A percentile compares a stretch with the other conserved stretches of the same genome.
These are phyloP conservation scores for Lonicera japonica DNA, from an alignment of 129 eudicot species.

Conservation along the genomic window DNA sequence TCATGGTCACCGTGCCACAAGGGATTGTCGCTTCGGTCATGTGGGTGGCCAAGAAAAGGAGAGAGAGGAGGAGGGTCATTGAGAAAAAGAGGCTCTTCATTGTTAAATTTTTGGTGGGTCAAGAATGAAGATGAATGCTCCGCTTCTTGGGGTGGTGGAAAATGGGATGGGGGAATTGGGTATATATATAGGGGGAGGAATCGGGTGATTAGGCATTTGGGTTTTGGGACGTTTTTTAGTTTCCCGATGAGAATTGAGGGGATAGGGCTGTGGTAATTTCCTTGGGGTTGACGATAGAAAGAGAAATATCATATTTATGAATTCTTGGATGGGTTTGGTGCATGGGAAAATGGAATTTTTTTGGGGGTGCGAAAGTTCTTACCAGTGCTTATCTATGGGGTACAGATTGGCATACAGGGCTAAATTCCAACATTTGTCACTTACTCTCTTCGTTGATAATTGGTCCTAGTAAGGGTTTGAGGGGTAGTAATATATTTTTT, in stretches of 20 bases:
- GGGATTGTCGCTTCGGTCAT: constrained; percentile 14
- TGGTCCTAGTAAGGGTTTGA: too few relatives aligned
- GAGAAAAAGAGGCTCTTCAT: constrained; percentile 25
- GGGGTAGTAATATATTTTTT: too few relatives aligned
- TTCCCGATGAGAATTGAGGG: neutral
- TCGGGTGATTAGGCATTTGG: neutral
- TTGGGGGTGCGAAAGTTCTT: neutral
- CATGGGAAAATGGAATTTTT: neutral
- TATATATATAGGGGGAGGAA: too few relatives aligned
- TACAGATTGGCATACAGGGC: too few relatives aligned
- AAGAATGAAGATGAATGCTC: neutral
- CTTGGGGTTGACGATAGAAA: neutral
- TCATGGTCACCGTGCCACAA: constrained; percentile 17
- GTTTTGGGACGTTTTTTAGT: neutral
- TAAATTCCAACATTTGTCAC: too few relatives aligned
- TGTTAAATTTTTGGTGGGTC: neutral
- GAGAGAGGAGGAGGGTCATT: constrained; percentile 14
- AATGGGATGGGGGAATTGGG: neutral
- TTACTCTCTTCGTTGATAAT: too few relatives aligned
- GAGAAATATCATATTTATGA: neutral
- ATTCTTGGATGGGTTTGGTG: neutral
- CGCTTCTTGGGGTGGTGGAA: neutral
- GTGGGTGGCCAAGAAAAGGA: constrained; percentile 19
- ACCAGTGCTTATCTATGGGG: neutral
- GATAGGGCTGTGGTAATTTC: neutral